Conservation (phyloP, 768 basidiomycete species). For the Leccinum sublutescens region DNA sequence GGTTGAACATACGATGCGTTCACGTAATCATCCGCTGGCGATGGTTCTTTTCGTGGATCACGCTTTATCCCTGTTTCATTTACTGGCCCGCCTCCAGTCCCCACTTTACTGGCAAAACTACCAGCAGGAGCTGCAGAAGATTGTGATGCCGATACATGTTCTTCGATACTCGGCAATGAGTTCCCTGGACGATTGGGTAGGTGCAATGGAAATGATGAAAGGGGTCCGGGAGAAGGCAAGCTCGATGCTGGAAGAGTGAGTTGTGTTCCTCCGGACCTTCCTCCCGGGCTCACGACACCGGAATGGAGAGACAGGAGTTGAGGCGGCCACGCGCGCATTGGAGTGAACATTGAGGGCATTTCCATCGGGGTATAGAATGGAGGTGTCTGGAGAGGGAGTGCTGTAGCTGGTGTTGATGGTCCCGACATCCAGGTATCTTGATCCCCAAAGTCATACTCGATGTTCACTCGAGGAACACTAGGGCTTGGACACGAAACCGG, state of each 20-base stretch:
- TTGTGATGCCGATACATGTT: slow-evolving; percentile 5
- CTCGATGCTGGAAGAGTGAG: neutral
- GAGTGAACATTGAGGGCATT: slow-evolving; percentile 8
- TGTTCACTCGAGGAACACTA: slow-evolving; percentile 19
- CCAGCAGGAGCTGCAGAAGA: neutral
- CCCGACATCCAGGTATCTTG: slow-evolving; percentile 22
- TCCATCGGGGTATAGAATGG: slow-evolving; percentile 33
- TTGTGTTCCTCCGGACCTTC: slow-evolving; percentile 9
- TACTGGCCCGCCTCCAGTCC: neutral
- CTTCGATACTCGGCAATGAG: slow-evolving; percentile 19
- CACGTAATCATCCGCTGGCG: slow-evolving; percentile 82
- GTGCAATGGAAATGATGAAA: slow-evolving; percentile 17
- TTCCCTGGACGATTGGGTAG: slow-evolving; percentile 15
- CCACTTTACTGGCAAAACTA: neutral
- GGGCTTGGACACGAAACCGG: neutral
- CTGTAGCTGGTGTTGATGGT: slow-evolving; percentile 22
- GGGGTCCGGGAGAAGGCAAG: slow-evolving; percentile 4
- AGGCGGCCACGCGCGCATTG: slow-evolving; percentile 13
- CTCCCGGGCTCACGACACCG: neutral
- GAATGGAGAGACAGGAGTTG: slow-evolving; percentile 5
- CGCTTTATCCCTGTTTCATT: neutral
- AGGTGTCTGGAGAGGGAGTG: slow-evolving; percentile 19
- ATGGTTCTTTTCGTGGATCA: slow-evolving; percentile 17
- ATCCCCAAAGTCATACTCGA: slow-evolving; percentile 25
- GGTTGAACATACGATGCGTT: slow-evolving; percentile 95